Evolutionary conservation across 768 basidiomycete species (phyloP).

Genomic region (Tulasnella sp.): DNA sequence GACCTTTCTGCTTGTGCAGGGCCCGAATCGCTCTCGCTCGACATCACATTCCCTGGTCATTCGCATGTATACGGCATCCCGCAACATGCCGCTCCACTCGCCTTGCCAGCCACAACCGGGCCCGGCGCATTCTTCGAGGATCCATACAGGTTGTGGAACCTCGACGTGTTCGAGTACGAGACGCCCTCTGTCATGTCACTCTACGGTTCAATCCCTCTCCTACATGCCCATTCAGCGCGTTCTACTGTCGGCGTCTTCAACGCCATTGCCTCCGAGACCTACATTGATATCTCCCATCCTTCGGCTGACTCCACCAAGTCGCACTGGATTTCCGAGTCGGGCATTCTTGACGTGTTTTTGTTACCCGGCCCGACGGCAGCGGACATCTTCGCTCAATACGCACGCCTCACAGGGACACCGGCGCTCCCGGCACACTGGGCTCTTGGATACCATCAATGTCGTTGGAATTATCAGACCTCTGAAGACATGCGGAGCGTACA

Average conservation of each 20-base stretch:
- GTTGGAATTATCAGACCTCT: constrained; percentile 95
- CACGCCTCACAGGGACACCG: constrained; percentile 71
- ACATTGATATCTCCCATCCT: constrained; percentile 79
- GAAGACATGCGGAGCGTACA: constrained; percentile 81
- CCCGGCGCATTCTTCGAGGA: constrained; percentile 68
- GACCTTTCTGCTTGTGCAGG: constrained; percentile 40
- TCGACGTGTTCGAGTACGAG: constrained; percentile 94
- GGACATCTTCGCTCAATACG: constrained; percentile 78
- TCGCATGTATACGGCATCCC: constrained; percentile 92
- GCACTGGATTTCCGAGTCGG: constrained; percentile 97
- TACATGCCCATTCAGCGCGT: constrained; percentile 83
- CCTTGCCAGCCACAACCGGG: constrained; percentile 80
- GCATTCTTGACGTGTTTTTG: constrained; percentile 88
- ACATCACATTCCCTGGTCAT: constrained; percentile 87
- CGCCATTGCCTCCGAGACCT: constrained; percentile 81
- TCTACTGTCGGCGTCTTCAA: constrained; percentile 89
- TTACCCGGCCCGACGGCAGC: constrained; percentile 82
- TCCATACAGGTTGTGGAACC: constrained; percentile 90
- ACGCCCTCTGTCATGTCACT: constrained; percentile 64
- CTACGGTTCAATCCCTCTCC: constrained; percentile 84
- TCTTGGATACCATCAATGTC: constrained; percentile 91
- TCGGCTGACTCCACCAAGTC: constrained; percentile 63
- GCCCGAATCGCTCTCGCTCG: constrained; percentile 86
- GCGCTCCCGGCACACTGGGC: constrained; percentile 87
- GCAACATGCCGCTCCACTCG: constrained; percentile 85